These are phyloP conservation scores for Friedmanniomyces endolithicus DNA, from an alignment of 495 filamentous ascomycete genomes.

Conservation along the genomic window DNA sequence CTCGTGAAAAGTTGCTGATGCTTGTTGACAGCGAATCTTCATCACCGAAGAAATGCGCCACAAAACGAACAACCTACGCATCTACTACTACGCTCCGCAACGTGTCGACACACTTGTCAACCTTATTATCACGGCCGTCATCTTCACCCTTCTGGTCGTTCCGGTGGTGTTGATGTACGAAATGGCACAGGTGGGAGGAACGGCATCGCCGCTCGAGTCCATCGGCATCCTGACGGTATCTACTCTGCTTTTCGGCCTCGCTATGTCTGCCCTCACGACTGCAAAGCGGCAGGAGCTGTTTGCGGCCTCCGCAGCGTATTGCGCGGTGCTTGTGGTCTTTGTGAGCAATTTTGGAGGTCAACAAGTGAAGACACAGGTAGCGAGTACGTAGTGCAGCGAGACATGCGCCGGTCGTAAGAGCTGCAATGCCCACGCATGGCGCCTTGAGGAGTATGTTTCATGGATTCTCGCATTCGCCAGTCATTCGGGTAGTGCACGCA, in stretches of 20 bases:
- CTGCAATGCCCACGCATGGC: no score
- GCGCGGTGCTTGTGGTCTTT: conserved; percentile 26
- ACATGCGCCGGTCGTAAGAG: not conserved
- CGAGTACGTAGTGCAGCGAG: not conserved
- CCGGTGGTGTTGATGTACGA: conserved; percentile 33
- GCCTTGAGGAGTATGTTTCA: no score
- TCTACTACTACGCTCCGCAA: conserved; percentile 29
- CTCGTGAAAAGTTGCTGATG: not conserved
- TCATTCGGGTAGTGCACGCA: no score
- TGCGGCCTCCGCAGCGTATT: conserved; percentile 34
- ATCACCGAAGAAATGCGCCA: conserved; percentile 26
- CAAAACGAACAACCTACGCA: conserved; percentile 26
- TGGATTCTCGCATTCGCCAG: no score
- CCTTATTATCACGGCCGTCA: conserved; percentile 27
- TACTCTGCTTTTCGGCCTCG: conserved; percentile 30
- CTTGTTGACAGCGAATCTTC: conserved; percentile 21
- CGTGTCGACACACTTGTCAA: conserved; percentile 30
- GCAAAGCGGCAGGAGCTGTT: conserved; percentile 36
- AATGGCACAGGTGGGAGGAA: conserved; percentile 16
- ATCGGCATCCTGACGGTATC: conserved; percentile 27
- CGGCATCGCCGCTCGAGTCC: conserved; percentile 10
- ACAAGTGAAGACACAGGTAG: not conserved
- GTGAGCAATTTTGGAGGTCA: conserved; percentile 21
- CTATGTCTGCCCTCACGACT: conserved; percentile 29
- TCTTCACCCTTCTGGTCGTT: conserved; percentile 32